These are phyloP conservation scores for Tolypocladium nubicola DNA, from an alignment of 2,329 filamentous ascomycete genomes.

Conservation along the genomic window DNA sequence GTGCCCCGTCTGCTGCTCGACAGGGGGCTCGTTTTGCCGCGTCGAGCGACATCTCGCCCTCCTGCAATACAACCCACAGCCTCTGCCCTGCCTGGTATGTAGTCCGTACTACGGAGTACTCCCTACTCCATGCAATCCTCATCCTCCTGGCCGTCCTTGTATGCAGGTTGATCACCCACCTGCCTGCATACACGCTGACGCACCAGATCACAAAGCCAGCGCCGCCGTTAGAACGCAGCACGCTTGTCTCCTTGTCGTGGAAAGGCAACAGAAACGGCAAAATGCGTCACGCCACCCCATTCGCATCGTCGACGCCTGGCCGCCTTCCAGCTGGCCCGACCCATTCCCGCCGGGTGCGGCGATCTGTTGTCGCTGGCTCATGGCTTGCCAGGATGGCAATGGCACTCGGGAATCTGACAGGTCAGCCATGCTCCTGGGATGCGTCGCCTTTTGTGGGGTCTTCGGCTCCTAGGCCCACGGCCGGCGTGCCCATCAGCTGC, in stretches of 20 bases:
- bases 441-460: constrained; percentile 6
- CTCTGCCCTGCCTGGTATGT: not conserved
- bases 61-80: not conserved
- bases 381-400: constrained; percentile 7
- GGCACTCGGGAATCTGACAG: constrained; percentile 13
- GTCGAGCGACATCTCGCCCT: not conserved
- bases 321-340: not conserved
- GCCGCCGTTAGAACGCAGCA: not conserved
- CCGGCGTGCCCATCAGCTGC: not conserved
- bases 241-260: not conserved
- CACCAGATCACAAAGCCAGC: not conserved
- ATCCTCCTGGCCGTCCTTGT: not conserved
- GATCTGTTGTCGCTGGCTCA: constrained; percentile 5
- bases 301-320: not conserved
- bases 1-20: not conserved
- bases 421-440: constrained; percentile 9
- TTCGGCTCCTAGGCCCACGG: not conserved
- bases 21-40: not conserved
- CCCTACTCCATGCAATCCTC: not conserved
- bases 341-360: not conserved
- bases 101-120: too few relatives aligned
- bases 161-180: not conserved
- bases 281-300: not conserved
- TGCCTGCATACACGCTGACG: not conserved
- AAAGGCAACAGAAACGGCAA: not conserved